Base-by-base conservation (phyloP, 768 basidiomycete genomes). In the Kockovaella imperatae region DNA sequence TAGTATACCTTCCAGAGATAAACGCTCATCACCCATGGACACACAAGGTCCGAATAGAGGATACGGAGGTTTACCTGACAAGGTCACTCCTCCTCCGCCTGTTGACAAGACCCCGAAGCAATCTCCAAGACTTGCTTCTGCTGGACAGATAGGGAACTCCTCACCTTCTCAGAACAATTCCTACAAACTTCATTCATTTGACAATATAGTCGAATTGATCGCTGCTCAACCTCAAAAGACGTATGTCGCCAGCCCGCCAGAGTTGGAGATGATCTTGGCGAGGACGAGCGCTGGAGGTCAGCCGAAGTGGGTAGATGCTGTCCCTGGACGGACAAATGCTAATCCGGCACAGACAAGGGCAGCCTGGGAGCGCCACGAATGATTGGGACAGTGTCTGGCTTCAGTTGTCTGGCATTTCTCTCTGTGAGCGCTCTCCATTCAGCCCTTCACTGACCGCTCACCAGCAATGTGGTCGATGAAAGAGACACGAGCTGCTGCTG, bases 361-460 rank as follows among this genome's bases (percentile, higher is more conserved):
- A 61, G 31, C 71, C 71, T 21, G 71, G 71, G 4, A 67, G 67
- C 20, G 53, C 50, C 21, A 45, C 49, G 8, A 73, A 73, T 44
- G 71, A 73, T 49, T 73, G 71, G 71, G 67, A 70, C 39, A 56
- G 60, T 23, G 62, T 68, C 3, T 73, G 71, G 71, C 47, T 73
- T 25, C 70, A 73, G 51, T 49, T 73, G 35, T 68, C 66, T 14
- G 71, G 71, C 10, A 69, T 69, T 18, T 68, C 68, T 2, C 54
- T 72, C 11, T 69, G 70, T 69, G 50, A 50, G 62, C 57, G n/a
- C 6, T 5, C 10, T 20, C 25, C 13, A 30, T 18, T 11, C 26
- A 26, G n/a, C 18, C 30, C 29, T 13, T 10, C 1, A 30, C 21
- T 3, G 23, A 34, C 25, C 26, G 42, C 34, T 21, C 14, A 13